These are phyloP conservation scores for Coemansia sp. DNA, from an alignment of 192 early-diverging fungal species.

Conservation along the genomic window DNA sequence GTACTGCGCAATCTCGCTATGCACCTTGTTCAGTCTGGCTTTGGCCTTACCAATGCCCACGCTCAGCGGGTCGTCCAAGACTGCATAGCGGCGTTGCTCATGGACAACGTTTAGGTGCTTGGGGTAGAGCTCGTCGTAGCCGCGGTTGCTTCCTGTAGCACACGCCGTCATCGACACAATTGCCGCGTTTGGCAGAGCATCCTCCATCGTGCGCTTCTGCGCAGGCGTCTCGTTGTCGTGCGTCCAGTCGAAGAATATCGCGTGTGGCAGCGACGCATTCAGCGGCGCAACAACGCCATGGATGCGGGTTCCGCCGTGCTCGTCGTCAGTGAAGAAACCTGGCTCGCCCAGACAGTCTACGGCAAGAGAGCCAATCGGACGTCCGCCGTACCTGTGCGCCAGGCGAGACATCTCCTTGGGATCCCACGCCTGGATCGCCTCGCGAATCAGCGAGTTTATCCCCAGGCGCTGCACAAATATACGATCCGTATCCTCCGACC, in stretches of 20 bases:
- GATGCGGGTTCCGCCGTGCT: constrained; percentile 45
- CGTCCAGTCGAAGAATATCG: constrained; percentile 98
- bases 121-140: constrained; percentile 95
- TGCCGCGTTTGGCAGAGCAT: constrained; percentile 90
- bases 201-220: constrained; percentile 85
- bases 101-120: constrained; percentile 82
- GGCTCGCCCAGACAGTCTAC: constrained; percentile 61
- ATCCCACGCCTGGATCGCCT: constrained; percentile 98
- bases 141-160: constrained; percentile 94
- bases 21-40: constrained; percentile 70
- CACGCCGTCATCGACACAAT: constrained; percentile 87
- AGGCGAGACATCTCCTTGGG: constrained; percentile 83
- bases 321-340: constrained; percentile 43
- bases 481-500: constrained; percentile 90
- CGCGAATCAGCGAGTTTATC: constrained; percentile 95
- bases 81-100: constrained; percentile 77
- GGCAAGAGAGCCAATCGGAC: constrained; percentile 85
- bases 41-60: constrained; percentile 68
- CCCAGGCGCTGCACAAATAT: constrained; percentile 89
- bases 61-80: constrained; percentile 57
- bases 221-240: constrained; percentile 98
- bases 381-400: constrained; percentile 88
- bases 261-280: constrained; percentile 80
- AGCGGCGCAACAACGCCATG: constrained; percentile 66
- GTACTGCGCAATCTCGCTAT: constrained; percentile 80